Percentiles rank a stretch among this genome's conserved stretches.
Conservation (phyloP, 1,284 basidiomycete species). For the Trametes versicolor region DNA sequence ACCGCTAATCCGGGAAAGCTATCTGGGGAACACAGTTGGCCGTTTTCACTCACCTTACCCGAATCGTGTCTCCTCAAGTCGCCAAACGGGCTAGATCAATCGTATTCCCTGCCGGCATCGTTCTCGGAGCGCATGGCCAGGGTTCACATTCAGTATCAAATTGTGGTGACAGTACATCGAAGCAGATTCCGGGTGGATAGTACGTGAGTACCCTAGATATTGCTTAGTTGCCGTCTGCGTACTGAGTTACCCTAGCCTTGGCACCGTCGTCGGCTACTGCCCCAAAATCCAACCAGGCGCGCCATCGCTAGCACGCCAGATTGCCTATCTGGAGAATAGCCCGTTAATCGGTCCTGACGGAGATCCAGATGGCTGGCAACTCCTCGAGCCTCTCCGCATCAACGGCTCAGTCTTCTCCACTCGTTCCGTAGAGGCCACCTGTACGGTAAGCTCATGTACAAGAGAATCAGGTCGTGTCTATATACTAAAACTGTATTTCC, state of each 20-base stretch:
- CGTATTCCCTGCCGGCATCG: conserved; percentile 53
- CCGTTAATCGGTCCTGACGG: conserved; percentile 54
- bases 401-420: conserved; percentile 56
- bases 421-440: conserved; percentile 41
- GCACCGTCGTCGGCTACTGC: conserved; percentile 49
- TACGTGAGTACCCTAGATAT: conserved; percentile 31
- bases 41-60: conserved; percentile 57
- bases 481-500: neutral
- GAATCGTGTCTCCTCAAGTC: conserved; percentile 39
- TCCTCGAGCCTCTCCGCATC: conserved; percentile 49
- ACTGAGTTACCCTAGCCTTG: conserved; percentile 23
- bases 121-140: conserved; percentile 60
- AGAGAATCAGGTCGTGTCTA: neutral
- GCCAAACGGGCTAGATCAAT: conserved; percentile 19
- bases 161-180: conserved; percentile 52
- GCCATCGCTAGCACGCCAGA: conserved; percentile 55
- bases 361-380: conserved; percentile 60
- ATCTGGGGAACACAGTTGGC: conserved; percentile 54
- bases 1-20: conserved; percentile 50
- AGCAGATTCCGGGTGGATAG: conserved; percentile 38
- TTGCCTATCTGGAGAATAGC: conserved; percentile 56
- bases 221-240: neutral
- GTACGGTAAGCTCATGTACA: conserved; percentile 30
- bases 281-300: conserved; percentile 51
- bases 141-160: conserved; percentile 61